Evolutionary conservation across 2,329 filamentous ascomycete genomes (phyloP), one percentile per base, ranked within the genome.

Genomic region (Penicillium sp.): DNA sequence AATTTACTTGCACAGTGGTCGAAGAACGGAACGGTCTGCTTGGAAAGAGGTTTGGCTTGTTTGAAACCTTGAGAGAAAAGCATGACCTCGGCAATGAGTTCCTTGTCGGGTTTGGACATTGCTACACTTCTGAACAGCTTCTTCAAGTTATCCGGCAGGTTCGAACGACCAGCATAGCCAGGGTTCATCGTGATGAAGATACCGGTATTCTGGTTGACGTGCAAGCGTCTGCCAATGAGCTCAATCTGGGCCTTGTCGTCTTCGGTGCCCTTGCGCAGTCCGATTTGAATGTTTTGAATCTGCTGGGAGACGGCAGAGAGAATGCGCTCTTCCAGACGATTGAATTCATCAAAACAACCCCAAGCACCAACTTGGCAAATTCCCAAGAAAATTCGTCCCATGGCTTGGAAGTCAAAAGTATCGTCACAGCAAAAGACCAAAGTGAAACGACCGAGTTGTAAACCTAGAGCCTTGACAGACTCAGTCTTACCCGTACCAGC

Each of bases 131-230:
- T 88, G 85, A 99, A 99, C 42, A 99, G 81, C 77, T 99, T 99
- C 85, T 99, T 99, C 78, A 99, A 76, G 72, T 99, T 99, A 77
- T 99, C 94, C 2, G 94, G 94, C 68, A 99, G 78, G 75, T 99
- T 99, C 50, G 94, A 99, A 74, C 94, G 90, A 57, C 94, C 94
- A 53, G 94, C 94, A 75, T 99, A 99, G 52, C 94, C 94, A 72
- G 94, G 94, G 73, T 99, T 99, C 95, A 99, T 99, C 40, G 94
- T 99, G 72, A 99, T 99, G 79, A 99, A 99, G 71, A 99, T 94
- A 65, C 94, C 94, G 51, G 95, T 97, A 70, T 97, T 96, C 60
- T 83, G 81, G 67, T 96, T 95, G 63, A 99, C 94, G 61, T 82
- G 85, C 48, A 99, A 82, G 64, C 95, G 91, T 55, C 94, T 89